These are phyloP conservation scores for Geosiphon pyriformis DNA, from an alignment of 192 early-diverging fungal genomes.

Conservation along the genomic window DNA sequence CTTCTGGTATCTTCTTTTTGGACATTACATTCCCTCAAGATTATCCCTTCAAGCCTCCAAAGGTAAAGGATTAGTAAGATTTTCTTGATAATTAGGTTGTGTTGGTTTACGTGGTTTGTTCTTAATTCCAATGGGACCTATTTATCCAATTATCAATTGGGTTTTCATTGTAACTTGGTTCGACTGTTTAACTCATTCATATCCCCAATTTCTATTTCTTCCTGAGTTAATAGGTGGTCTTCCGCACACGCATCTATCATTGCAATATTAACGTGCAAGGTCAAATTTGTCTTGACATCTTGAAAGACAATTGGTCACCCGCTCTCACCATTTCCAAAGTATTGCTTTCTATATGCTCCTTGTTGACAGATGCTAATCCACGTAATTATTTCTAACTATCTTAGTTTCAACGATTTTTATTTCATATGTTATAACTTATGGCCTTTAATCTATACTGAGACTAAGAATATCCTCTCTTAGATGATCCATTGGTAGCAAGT, in stretches of 20 bases:
- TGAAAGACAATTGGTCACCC: constrained; percentile 98
- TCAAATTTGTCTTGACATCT: constrained; percentile 87
- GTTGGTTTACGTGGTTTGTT: too few species aligned
- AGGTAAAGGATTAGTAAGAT: constrained; percentile 53
- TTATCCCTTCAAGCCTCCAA: constrained; percentile 96
- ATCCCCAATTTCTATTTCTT: neutral
- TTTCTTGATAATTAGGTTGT: too few species aligned
- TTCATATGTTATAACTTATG: too few species aligned
- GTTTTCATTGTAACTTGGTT: neutral
- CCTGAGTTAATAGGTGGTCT: constrained; percentile 67
- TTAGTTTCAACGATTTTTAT: neutral
- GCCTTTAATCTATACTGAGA: too few species aligned
- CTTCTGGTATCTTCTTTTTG: constrained; percentile 87
- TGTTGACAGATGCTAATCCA: constrained; percentile 94
- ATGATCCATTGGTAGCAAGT: constrained; percentile 86
- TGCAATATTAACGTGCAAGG: constrained; percentile 94
- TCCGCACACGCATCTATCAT: constrained; percentile 93
- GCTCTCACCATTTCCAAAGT: constrained; percentile 95
- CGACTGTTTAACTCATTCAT: neutral
- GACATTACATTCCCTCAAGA: constrained; percentile 89
- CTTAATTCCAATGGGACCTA: too few species aligned
- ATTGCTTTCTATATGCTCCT: constrained; percentile 85
- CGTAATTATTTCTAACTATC: constrained; percentile 45
- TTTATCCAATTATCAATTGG: neutral
- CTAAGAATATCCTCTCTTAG: too few species aligned